Percentiles rank a stretch among this genome's conserved stretches.
phyloP scores from a whole-genome alignment of 495 filamentous ascomycete species.

The Patellaria atrata region DNA sequence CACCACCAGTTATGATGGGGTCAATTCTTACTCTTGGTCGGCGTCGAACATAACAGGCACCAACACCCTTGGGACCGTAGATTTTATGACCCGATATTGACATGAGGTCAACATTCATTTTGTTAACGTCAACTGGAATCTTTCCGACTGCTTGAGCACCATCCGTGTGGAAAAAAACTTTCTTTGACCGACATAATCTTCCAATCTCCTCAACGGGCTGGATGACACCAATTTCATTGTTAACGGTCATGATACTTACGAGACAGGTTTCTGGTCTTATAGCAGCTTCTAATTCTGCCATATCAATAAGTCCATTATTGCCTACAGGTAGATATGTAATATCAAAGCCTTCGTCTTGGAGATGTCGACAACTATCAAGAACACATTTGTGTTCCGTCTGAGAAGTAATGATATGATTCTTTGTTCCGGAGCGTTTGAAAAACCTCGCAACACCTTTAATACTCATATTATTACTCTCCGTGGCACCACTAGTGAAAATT shows the following conservation, averaged over 20 bases:
- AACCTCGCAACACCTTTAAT: conserved; percentile 96
- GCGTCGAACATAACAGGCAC: conserved; percentile 87
- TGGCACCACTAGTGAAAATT: conserved; percentile 95
- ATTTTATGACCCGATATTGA: conserved; percentile 99
- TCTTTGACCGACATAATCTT: conserved; percentile 74
- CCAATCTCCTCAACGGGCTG: conserved; percentile 92
- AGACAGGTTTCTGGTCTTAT: conserved; percentile 83
- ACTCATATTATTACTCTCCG: conserved; percentile 99
- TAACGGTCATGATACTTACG: conserved; percentile 96
- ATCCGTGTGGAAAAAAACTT: conserved; percentile 98
- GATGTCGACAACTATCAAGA: conserved; percentile 86
- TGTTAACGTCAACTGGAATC: conserved; percentile 90
- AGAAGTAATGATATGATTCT: conserved; percentile 93
- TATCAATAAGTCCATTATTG: conserved; percentile 64
- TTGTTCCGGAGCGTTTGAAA: conserved; percentile 83
- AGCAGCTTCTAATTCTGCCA: conserved; percentile 76
- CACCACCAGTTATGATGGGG: conserved; percentile 89
- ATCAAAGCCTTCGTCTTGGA: conserved; percentile 93
- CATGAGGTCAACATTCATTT: conserved; percentile 95
- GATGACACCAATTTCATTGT: conserved; percentile 98
- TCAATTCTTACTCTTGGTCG: conserved; percentile 87
- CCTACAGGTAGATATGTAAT: conserved; percentile 90
- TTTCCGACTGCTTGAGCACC: conserved; percentile 93
- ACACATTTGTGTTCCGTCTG: conserved; percentile 99
- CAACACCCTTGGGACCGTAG: conserved; percentile 94